Percentiles rank a stretch among this genome's conserved stretches.
Evolutionary conservation across 2,329 filamentous ascomycete species (phyloP).

Genomic region (Parasarocladium wereldwijsianum): DNA sequence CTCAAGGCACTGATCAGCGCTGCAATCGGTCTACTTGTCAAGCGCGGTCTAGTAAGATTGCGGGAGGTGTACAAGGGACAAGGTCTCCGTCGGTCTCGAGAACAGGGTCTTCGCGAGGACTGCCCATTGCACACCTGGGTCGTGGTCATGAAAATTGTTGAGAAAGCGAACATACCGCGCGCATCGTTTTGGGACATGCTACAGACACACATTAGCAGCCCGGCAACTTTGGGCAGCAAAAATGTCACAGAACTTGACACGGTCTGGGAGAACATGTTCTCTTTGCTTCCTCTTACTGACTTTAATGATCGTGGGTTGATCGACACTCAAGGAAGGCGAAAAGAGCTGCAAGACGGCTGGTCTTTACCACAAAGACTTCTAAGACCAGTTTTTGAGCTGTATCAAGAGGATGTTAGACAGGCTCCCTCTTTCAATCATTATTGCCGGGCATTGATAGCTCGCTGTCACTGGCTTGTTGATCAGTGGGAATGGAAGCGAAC

Average conservation of each 20-base stretch:
- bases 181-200: slow-evolving; percentile 47
- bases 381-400: slow-evolving; percentile 42
- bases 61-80: slow-evolving; percentile 30
- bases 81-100: slow-evolving; percentile 26
- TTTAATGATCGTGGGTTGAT: slow-evolving; percentile 41
- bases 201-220: slow-evolving; percentile 25
- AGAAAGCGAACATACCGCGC: slow-evolving; percentile 32
- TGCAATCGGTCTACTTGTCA: slow-evolving; percentile 24
- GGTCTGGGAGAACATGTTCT: slow-evolving; percentile 44
- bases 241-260: slow-evolving; percentile 37
- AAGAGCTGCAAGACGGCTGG: slow-evolving; percentile 39
- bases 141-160: slow-evolving; percentile 37
- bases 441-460: slow-evolving; percentile 40
- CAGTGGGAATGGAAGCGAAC: slow-evolving; percentile 53
- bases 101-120: slow-evolving; percentile 36
- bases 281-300: slow-evolving; percentile 44
- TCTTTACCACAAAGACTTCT: slow-evolving; percentile 39
- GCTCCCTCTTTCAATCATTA: slow-evolving; percentile 51
- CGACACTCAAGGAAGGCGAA: slow-evolving; percentile 16
- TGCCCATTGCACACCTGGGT: slow-evolving; percentile 41
- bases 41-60: slow-evolving; percentile 18
- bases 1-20: slow-evolving; percentile 26
- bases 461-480: slow-evolving; percentile 47
- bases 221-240: slow-evolving; percentile 17
- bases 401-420: slow-evolving; percentile 39